phyloP scores from a whole-genome alignment of 495 filamentous ascomycete species.

The Neurospora cerealis region DNA sequence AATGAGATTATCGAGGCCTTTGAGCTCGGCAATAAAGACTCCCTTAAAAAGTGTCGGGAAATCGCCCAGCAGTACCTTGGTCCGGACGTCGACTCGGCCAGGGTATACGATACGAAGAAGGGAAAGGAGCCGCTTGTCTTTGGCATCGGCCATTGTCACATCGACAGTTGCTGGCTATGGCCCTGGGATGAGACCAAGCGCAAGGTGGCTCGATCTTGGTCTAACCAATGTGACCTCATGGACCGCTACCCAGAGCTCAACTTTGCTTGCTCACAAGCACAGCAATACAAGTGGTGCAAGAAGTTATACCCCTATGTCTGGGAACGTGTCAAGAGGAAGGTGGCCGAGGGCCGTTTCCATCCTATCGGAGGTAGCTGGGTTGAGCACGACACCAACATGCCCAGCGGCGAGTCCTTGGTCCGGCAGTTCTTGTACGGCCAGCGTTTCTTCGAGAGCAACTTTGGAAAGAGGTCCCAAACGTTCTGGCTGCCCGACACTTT shows the following conservation, averaged over 20 bases:
- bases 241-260: conserved; percentile 91
- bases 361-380: conserved; percentile 98
- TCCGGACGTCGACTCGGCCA: conserved; percentile 63
- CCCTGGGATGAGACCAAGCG: conserved; percentile 98
- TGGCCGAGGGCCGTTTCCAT: conserved; percentile 84
- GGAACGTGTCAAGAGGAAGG: conserved; percentile 81
- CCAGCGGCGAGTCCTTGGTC: conserved; percentile 85
- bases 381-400: conserved; percentile 96
- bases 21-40: conserved; percentile 65
- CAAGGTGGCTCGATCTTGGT: conserved; percentile 93
- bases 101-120: conserved; percentile 61
- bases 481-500: conserved; percentile 99
- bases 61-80: conserved; percentile 79
- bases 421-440: conserved; percentile 95
- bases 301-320: conserved; percentile 77
- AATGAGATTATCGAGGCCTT: conserved; percentile 87
- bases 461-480: conserved; percentile 77
- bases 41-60: conserved; percentile 66
- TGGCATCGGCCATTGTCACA: conserved; percentile 92
- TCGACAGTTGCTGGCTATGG: conserved; percentile 97
- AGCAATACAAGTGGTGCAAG: conserved; percentile 97
- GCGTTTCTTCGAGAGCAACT: conserved; percentile 86
- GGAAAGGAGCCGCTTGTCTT: conserved; percentile 66
- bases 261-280: conserved; percentile 85
- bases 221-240: conserved; percentile 87